These are phyloP conservation scores for Pseudocercospora eumusae DNA, from an alignment of 2,329 filamentous ascomycete species.

Conservation along the genomic window DNA sequence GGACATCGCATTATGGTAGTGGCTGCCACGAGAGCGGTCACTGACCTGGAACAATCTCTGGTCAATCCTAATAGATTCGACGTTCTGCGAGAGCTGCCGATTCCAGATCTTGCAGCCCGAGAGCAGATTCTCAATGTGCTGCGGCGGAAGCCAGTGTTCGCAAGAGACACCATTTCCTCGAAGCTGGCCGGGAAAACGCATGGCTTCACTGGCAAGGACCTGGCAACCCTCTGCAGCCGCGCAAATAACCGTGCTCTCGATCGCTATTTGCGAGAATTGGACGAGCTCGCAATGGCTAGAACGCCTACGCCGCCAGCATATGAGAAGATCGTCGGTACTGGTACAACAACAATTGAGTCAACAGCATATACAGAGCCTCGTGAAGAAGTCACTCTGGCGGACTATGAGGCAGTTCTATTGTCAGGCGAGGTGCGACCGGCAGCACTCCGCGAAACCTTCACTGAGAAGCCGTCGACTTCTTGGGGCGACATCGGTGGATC, in stretches of 20 bases:
- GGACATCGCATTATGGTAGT: slow-evolving; percentile 67
- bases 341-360: no score
- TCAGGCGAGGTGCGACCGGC: slow-evolving; percentile 64
- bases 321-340: slow-evolving; percentile 4
- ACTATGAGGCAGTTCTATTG: slow-evolving; percentile 10
- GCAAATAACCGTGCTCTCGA: slow-evolving; percentile 49
- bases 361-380: background rate
- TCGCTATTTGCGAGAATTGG: slow-evolving; percentile 38
- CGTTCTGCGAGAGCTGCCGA: slow-evolving; percentile 69
- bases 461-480: slow-evolving; percentile 80
- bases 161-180: slow-evolving; percentile 54
- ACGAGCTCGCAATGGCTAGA: slow-evolving; percentile 25
- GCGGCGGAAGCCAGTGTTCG: slow-evolving; percentile 51
- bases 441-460: slow-evolving; percentile 84
- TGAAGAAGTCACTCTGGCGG: background rate
- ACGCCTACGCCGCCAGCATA: slow-evolving; percentile 25
- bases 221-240: slow-evolving; percentile 64
- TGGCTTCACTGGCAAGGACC: slow-evolving; percentile 79
- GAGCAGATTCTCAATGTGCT: slow-evolving; percentile 72
- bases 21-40: slow-evolving; percentile 71
- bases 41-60: slow-evolving; percentile 70
- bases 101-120: slow-evolving; percentile 71
- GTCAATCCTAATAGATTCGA: slow-evolving; percentile 66
- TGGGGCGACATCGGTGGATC: slow-evolving; percentile 91
- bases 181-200: slow-evolving; percentile 74